Evolutionary conservation across 805 yeast genomes (phyloP).

Genomic region (Phaffomyces thermotolerans): DNA sequence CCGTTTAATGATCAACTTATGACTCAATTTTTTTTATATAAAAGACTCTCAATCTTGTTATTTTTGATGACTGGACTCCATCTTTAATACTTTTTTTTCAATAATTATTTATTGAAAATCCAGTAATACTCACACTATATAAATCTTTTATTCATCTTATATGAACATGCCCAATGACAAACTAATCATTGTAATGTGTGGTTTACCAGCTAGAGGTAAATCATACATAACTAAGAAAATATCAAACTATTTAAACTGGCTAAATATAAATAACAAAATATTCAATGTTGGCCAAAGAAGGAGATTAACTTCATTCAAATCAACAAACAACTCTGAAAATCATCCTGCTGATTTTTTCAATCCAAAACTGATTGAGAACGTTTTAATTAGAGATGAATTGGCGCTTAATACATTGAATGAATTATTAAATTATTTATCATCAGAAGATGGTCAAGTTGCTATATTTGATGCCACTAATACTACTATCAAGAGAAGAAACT

Average conservation of each 20-base stretch:
- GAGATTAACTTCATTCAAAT: slow-evolving; percentile 24
- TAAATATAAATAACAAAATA: slow-evolving; percentile 54
- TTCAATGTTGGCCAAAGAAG: slow-evolving; percentile 68
- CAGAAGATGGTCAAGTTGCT: slow-evolving; percentile 35
- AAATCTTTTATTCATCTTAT: not conserved
- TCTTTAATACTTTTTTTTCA: too few species aligned
- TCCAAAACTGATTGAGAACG: slow-evolving; percentile 28
- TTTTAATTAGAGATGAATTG: slow-evolving; percentile 35
- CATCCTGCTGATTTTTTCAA: slow-evolving; percentile 31
- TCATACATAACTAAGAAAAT: slow-evolving; percentile 61
- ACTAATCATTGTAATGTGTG: slow-evolving; percentile 63
- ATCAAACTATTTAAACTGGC: slow-evolving; percentile 55
- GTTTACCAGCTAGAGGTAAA: slow-evolving; percentile 69
- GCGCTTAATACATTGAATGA: slow-evolving; percentile 40
- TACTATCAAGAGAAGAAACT: slow-evolving; percentile 34
- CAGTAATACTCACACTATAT: not conserved
- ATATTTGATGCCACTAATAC: slow-evolving; percentile 49
- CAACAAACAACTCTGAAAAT: not conserved
- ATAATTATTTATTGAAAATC: not conserved
- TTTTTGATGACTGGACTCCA: too few species aligned
- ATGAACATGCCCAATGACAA: slow-evolving; percentile 23
- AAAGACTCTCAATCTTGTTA: too few species aligned
- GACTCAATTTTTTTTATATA: too few species aligned
- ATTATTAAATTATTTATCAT: slow-evolving; percentile 26
- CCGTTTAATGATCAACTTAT: not conserved